Evolutionary conservation across 768 basidiomycete genomes (phyloP).

Genomic region (Lentinus brumalis): DNA sequence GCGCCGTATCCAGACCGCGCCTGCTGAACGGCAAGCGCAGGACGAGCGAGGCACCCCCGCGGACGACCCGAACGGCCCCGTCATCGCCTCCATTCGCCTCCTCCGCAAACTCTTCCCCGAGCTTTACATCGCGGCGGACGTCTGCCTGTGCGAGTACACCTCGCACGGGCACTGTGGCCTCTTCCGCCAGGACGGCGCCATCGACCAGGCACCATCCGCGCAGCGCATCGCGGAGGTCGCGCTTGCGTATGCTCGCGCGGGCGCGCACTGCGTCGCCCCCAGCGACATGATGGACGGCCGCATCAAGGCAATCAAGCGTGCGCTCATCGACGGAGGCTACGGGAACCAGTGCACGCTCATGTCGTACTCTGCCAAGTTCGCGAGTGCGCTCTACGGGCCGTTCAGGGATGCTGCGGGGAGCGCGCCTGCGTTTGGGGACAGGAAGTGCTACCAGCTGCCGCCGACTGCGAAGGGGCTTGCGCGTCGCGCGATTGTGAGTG

Average conservation of each 20-base stretch:
- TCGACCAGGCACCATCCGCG: slow-evolving; percentile 77
- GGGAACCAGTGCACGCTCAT: slow-evolving; percentile 92
- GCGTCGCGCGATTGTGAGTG: slow-evolving; percentile 84
- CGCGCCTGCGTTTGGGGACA: slow-evolving; percentile 90
- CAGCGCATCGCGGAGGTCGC: slow-evolving; percentile 92
- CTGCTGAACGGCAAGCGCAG: slow-evolving; percentile 39
- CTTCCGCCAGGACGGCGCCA: slow-evolving; percentile 71
- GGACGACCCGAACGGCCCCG: slow-evolving; percentile 88
- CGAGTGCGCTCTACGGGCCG: slow-evolving; percentile 92
- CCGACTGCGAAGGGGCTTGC: slow-evolving; percentile 87
- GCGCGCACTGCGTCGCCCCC: slow-evolving; percentile 98
- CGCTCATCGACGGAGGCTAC: slow-evolving; percentile 78
- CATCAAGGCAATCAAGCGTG: slow-evolving; percentile 84
- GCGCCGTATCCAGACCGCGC: neutral
- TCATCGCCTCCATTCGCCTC: slow-evolving; percentile 87
- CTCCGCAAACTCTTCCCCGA: slow-evolving; percentile 77
- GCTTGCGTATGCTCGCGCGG: slow-evolving; percentile 87
- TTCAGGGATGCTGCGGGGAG: slow-evolving; percentile 99
- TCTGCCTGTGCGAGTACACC: slow-evolving; percentile 99
- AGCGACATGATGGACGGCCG: slow-evolving; percentile 99
- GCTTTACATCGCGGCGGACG: slow-evolving; percentile 90
- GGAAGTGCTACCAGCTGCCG: slow-evolving; percentile 98
- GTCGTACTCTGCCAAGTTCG: slow-evolving; percentile 98
- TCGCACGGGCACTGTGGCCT: slow-evolving; percentile 96
- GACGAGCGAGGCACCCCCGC: slow-evolving; percentile 84